These are phyloP conservation scores for Plasmopara viticola DNA, from an alignment of 352 stramenopile genomes.

Conservation along the genomic window DNA sequence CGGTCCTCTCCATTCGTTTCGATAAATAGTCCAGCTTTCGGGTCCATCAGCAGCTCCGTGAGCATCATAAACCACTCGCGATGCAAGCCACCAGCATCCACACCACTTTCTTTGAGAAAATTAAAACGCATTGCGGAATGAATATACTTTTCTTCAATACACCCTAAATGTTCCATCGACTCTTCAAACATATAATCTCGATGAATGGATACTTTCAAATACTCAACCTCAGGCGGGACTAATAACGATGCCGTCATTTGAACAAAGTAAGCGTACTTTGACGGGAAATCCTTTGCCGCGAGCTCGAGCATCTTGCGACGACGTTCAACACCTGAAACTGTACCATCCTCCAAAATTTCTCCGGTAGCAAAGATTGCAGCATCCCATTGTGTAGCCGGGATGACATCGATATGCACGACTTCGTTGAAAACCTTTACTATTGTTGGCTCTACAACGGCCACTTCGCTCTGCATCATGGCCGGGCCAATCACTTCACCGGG, in stretches of 20 bases:
- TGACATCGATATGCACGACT: slow-evolving; percentile 30
- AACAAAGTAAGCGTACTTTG: slow-evolving; percentile 50
- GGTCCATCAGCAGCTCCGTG: slow-evolving; percentile 46
- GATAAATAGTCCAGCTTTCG: slow-evolving; percentile 46
- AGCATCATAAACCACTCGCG: slow-evolving; percentile 86
- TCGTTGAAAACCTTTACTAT: slow-evolving; percentile 32
- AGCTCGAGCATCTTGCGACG: slow-evolving; percentile 26
- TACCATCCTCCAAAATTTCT: slow-evolving; percentile 25
- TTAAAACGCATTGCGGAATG: slow-evolving; percentile 67
- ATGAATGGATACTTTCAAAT: slow-evolving; percentile 43
- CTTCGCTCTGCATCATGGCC: slow-evolving; percentile 19
- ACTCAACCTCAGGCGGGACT: slow-evolving; percentile 36
- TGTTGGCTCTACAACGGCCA: slow-evolving; percentile 23
- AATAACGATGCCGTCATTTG: slow-evolving; percentile 28
- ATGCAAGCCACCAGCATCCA: slow-evolving; percentile 82
- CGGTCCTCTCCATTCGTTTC: slow-evolving; percentile 48
- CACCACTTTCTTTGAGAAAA: slow-evolving; percentile 73
- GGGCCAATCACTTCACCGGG: slow-evolving; percentile 20
- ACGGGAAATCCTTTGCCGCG: slow-evolving; percentile 34
- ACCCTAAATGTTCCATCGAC: slow-evolving; percentile 54
- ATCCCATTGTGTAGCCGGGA: slow-evolving; percentile 31
- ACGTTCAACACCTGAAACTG: slow-evolving; percentile 23
- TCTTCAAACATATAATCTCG: slow-evolving; percentile 54
- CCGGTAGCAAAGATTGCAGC: slow-evolving; percentile 26
- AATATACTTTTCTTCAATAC: slow-evolving; percentile 47